Evolutionary conservation across 2,329 filamentous ascomycete genomes (phyloP).

Genomic region (Sclerotinia sclerotiorum): DNA sequence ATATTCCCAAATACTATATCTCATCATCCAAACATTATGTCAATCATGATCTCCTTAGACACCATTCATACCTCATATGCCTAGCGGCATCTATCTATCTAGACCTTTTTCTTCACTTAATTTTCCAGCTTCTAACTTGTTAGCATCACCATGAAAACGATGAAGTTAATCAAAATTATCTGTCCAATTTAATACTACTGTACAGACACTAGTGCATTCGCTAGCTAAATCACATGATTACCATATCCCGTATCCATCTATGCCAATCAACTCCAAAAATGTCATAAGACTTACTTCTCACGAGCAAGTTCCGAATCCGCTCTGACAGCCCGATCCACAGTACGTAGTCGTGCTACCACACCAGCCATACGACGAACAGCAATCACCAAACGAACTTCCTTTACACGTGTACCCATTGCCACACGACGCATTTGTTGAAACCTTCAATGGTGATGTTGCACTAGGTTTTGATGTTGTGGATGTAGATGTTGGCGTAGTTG

Average conservation of each 20-base stretch:
- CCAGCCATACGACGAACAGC: constrained; percentile 12
- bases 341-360: constrained; percentile 3
- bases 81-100: background rate
- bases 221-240: no score
- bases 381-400: constrained; percentile 11
- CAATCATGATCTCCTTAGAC: background rate
- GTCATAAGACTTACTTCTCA: background rate
- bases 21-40: background rate
- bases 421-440: constrained; percentile 15
- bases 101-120: background rate
- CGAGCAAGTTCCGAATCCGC: constrained; percentile 18
- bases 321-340: constrained; percentile 16
- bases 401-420: constrained; percentile 3
- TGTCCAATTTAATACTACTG: no score
- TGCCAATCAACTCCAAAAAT: background rate
- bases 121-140: no score
- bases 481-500: background rate
- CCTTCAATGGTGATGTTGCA: background rate
- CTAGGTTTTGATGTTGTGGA: background rate
- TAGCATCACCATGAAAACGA: no score
- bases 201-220: no score
- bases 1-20: background rate
- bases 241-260: no score
- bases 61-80: background rate
- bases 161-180: no score